phyloP scores from a whole-genome alignment of 2,329 filamentous ascomycete genomes.

The Colletotrichum liriopes region DNA sequence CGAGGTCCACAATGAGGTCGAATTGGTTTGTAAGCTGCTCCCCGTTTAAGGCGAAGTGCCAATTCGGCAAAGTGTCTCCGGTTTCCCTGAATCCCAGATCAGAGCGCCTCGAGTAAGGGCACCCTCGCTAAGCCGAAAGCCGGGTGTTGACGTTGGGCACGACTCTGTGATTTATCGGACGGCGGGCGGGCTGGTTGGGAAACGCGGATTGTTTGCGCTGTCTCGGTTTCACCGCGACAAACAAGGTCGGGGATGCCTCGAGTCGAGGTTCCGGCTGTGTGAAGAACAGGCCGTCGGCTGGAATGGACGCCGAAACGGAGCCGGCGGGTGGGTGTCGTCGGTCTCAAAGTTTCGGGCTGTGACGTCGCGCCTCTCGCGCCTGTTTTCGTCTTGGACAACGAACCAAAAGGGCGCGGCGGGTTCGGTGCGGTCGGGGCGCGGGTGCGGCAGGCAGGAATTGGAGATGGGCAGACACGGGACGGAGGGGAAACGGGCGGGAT shows the following conservation, averaged over 20 bases:
- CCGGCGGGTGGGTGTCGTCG: constrained; percentile 29
- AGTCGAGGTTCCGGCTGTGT: not conserved
- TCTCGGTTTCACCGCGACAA: constrained; percentile 18
- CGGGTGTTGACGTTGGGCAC: constrained; percentile 14
- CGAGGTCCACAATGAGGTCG: constrained; percentile 2
- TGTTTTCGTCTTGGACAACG: not conserved
- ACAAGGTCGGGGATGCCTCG: not conserved
- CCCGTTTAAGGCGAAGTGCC: not conserved
- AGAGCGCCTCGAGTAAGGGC: constrained; percentile 16
- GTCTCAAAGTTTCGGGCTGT: constrained; percentile 34
- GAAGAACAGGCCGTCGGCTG: constrained; percentile 15
- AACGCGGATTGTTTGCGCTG: constrained; percentile 16
- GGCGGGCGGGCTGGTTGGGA: constrained; percentile 13
- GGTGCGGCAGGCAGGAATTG: constrained; percentile 13
- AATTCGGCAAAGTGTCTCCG: constrained; percentile 18
- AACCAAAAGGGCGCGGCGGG: constrained; percentile 3
- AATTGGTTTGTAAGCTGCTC: constrained; percentile 18
- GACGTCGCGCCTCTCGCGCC: constrained; percentile 24
- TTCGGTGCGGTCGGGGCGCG: constrained; percentile 6
- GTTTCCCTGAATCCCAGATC: constrained; percentile 15
- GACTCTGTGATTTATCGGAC: not conserved
- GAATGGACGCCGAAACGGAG: constrained; percentile 35
- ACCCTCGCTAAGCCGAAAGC: not conserved
- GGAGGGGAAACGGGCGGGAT: constrained; percentile 8
- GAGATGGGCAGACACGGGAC: not conserved